Evolutionary conservation across 345 rosid species (phyloP).

Genomic region (Anastatica hierochuntica): DNA sequence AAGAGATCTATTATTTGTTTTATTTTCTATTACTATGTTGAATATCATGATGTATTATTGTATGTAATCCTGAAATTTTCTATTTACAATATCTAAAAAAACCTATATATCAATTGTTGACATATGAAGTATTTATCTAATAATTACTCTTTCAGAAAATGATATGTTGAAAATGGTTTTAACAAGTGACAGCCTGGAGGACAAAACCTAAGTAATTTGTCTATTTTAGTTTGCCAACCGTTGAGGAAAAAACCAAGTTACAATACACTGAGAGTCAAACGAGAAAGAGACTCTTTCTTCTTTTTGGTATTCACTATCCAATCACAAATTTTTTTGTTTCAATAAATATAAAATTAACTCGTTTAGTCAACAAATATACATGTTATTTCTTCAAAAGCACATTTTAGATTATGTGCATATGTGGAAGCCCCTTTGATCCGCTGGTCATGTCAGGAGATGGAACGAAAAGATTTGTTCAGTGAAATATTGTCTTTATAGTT

Average conservation of each 20-base stretch:
- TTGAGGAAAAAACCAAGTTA: slow-evolving; percentile 19
- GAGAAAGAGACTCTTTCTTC: slow-evolving; percentile 21
- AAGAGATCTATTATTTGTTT: too few relatives aligned
- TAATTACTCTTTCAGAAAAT: background rate
- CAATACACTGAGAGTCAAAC: slow-evolving; percentile 27
- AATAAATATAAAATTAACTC: background rate
- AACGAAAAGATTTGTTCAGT: too few relatives aligned
- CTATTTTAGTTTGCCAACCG: slow-evolving; percentile 32
- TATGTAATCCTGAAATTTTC: too few relatives aligned
- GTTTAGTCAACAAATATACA: background rate
- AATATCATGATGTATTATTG: too few relatives aligned
- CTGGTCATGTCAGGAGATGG: too few relatives aligned
- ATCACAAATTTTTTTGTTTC: slow-evolving; percentile 4
- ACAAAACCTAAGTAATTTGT: slow-evolving; percentile 5
- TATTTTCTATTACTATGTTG: too few relatives aligned
- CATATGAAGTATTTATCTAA: background rate
- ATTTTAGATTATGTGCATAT: background rate
- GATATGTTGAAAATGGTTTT: slow-evolving; percentile 10
- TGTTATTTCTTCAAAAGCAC: background rate
- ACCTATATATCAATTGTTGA: too few relatives aligned
- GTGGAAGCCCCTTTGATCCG: too few relatives aligned
- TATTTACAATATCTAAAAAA: too few relatives aligned
- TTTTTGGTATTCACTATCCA: slow-evolving; percentile 26
- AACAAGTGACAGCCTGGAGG: slow-evolving; percentile 18
- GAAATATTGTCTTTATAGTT: too few relatives aligned